Evolutionary conservation across 306 rosid genomes (phyloP).

Genomic region (Citrullus mucosospermus): DNA sequence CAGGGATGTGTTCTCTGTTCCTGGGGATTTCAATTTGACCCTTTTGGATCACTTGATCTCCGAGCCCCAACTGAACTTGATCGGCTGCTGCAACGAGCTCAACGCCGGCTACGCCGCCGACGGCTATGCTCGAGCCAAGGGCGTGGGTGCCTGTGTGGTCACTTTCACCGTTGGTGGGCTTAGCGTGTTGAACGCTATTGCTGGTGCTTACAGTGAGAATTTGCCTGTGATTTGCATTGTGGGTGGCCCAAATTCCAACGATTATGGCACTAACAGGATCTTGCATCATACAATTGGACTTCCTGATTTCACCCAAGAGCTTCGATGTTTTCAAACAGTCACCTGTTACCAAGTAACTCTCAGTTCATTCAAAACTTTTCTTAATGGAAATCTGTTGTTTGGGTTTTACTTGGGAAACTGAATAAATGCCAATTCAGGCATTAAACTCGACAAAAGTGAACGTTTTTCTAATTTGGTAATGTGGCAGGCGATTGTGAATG

Average conservation of each 20-base stretch:
- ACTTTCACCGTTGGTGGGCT: constrained; percentile 94
- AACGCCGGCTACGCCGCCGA: constrained; percentile 89
- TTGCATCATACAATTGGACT: constrained; percentile 81
- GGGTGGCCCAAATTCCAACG: constrained; percentile 83
- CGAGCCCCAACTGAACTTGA: constrained; percentile 52
- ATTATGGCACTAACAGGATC: constrained; percentile 67
- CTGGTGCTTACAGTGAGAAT: constrained; percentile 78
- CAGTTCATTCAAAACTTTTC: too few species aligned
- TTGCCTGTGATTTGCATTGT: constrained; percentile 68
- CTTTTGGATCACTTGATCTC: constrained; percentile 68
- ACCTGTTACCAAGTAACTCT: constrained; percentile 56
- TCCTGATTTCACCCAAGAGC: constrained; percentile 71
- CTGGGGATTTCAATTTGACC: constrained; percentile 79
- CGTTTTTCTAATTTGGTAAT: neutral
- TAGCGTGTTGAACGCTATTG: constrained; percentile 76
- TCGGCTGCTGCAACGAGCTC: constrained; percentile 93
- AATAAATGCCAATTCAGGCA: neutral
- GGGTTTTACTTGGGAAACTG: neutral
- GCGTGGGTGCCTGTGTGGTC: constrained; percentile 76
- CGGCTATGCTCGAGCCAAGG: constrained; percentile 70
- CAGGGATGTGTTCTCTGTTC: constrained; percentile 61
- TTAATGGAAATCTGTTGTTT: neutral
- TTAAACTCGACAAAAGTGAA: neutral
- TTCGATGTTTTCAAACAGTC: constrained; percentile 57
- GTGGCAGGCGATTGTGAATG: constrained; percentile 64